Evolutionary conservation across 2,329 filamentous ascomycete species (phyloP).

Genomic region (Chaetomiaceae sp.): DNA sequence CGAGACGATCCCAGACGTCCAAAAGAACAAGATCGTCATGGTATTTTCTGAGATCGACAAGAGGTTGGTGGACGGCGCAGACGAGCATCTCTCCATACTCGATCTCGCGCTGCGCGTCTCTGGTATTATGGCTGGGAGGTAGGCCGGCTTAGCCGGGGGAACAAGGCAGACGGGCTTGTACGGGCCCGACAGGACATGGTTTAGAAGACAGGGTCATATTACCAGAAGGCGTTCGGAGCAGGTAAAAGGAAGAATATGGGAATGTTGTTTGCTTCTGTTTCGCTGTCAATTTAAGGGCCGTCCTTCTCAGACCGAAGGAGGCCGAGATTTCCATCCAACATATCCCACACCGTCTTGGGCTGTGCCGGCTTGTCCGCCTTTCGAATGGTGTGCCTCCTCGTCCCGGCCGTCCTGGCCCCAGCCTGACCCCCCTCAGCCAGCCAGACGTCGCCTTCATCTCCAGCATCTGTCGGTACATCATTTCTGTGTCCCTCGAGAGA

Average conservation of each 20-base stretch:
- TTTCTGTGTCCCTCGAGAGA: slow-evolving; percentile 15
- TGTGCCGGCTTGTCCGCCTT: slow-evolving; percentile 17
- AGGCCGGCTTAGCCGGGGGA: slow-evolving; percentile 1
- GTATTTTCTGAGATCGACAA: slow-evolving; percentile 95
- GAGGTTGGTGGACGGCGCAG: slow-evolving; percentile 85
- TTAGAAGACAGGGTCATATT: slow-evolving; percentile 5
- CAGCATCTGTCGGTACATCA: slow-evolving; percentile 13
- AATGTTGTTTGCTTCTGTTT: neutral
- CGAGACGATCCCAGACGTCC: slow-evolving; percentile 73
- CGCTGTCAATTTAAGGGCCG: slow-evolving; percentile 9
- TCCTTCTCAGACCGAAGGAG: slow-evolving; percentile 29
- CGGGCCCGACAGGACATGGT: neutral
- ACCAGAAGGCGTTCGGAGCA: slow-evolving; percentile 15
- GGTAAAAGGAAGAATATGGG: neutral
- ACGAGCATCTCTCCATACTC: slow-evolving; percentile 88
- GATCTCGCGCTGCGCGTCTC: slow-evolving; percentile 81
- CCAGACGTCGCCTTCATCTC: slow-evolving; percentile 35
- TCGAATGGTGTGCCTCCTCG: slow-evolving; percentile 21
- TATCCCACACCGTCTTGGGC: slow-evolving; percentile 44
- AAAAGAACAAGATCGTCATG: slow-evolving; percentile 86
- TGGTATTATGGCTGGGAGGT: slow-evolving; percentile 55
- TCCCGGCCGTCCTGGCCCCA: slow-evolving; percentile 22
- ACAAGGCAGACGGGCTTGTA: neutral
- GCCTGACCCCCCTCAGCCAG: slow-evolving; percentile 32
- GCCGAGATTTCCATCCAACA: slow-evolving; percentile 50